Conservation (phyloP, 2,329 filamentous ascomycete species). For the Colletotrichum paranaense region DNA sequence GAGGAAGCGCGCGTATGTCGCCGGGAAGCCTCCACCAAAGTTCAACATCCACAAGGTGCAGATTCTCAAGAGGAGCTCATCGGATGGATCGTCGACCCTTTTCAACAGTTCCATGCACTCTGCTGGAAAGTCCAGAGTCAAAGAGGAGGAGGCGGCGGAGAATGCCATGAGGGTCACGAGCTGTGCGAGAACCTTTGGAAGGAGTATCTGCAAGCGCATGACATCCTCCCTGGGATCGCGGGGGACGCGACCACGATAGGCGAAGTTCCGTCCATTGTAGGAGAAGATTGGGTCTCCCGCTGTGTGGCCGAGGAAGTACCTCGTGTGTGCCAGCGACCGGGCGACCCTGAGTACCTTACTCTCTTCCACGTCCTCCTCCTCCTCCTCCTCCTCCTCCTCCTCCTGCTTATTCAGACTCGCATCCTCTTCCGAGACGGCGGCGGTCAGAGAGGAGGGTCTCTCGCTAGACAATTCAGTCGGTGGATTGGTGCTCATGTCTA, state of each 20-base stretch:
- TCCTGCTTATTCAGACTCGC: not conserved
- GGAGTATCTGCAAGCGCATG: constrained; percentile 32
- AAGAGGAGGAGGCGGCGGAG: not conserved
- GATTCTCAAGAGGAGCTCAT: not conserved
- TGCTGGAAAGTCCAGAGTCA: not conserved
- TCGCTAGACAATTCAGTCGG: not conserved
- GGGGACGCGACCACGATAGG: constrained; percentile 40
- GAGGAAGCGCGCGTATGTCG: constrained; percentile 20
- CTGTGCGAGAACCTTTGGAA: constrained; percentile 30
- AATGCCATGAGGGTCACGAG: constrained; percentile 37
- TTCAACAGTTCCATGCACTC: not conserved
- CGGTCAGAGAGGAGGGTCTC: not conserved
- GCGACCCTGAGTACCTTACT: not conserved
- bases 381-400: not conserved
- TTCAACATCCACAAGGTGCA: not conserved
- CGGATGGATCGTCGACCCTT: not conserved
- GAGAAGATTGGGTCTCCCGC: constrained; percentile 44
- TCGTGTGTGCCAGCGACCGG: not conserved
- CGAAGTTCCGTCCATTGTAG: constrained; percentile 32
- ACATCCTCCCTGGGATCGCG: constrained; percentile 36
- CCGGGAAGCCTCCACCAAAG: not conserved
- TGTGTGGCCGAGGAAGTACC: constrained; percentile 39
- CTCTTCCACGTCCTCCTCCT: not conserved
- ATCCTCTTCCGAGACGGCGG: not conserved
- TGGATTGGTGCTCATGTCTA: not conserved